These are phyloP conservation scores for Exophiala xenobiotica DNA, from an alignment of 2,329 filamentous ascomycete species.

Conservation along the genomic window DNA sequence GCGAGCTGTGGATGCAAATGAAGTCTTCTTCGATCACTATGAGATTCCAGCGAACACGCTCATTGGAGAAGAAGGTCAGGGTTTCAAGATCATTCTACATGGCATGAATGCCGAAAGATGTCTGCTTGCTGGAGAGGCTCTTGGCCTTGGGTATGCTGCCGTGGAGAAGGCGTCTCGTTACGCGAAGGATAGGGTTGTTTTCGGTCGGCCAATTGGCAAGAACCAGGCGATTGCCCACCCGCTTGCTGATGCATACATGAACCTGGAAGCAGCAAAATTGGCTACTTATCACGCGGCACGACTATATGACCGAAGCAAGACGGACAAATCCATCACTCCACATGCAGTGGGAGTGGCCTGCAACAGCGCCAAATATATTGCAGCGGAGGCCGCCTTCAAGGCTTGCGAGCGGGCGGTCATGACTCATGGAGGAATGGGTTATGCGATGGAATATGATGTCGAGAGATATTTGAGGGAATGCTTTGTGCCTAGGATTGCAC, in stretches of 20 bases:
- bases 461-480: conserved; percentile 61
- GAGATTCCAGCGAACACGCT: conserved; percentile 62
- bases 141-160: conserved; percentile 76
- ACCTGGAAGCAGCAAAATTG: conserved; percentile 64
- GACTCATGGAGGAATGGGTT: conserved; percentile 63
- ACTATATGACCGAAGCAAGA: conserved; percentile 58
- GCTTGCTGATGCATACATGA: conserved; percentile 64
- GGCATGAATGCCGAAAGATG: conserved; percentile 80
- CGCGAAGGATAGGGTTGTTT: conserved; percentile 65
- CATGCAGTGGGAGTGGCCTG: conserved; percentile 63
- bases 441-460: conserved; percentile 63
- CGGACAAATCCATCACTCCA: conserved; percentile 47
- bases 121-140: conserved; percentile 72
- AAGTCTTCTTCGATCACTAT: conserved; percentile 85
- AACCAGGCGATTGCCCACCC: conserved; percentile 68
- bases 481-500: conserved; percentile 60
- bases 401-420: conserved; percentile 60
- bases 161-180: conserved; percentile 63
- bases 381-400: conserved; percentile 59
- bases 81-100: conserved; percentile 76
- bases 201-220: conserved; percentile 63
- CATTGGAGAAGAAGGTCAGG: conserved; percentile 70
- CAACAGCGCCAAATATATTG: conserved; percentile 67
- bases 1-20: conserved; percentile 77
- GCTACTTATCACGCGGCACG: conserved; percentile 65